Base-by-base conservation (phyloP, 768 basidiomycete genomes). In the Galerina marginata region DNA sequence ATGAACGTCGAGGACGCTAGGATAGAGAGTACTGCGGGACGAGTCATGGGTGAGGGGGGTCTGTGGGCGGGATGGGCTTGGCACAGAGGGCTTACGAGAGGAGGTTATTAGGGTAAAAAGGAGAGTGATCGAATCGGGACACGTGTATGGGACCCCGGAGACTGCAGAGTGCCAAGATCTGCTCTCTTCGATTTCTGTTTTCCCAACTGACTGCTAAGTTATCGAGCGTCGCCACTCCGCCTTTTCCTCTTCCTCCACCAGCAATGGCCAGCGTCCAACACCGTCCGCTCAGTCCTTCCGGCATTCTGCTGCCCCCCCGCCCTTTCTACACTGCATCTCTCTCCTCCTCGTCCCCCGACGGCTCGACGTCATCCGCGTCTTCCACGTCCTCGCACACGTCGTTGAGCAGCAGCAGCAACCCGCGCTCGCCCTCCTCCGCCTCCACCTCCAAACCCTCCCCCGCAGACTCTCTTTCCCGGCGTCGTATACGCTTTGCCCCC, bases 401-500 rank as follows among this genome's bases (percentile, higher is more conserved):
- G 29, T 7, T 33, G 29, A 33, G 29, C 29, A 33, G 29, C 29
- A 33, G 29, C 50, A 37, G 15, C 29, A 40, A 45, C 54, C 11
- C 44, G n/a, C 20, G 23, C 14, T 45, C 58, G 9, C 25, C 26
- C 16, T 26, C 61, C 45, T 67, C 67, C 44, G 37, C 62, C 36
- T 58, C 51, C 46, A 38, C 60, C 29, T 60, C 64, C 11, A 47
- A 38, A 58, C 57, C 20, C 37, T 48, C 58, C 53, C 15, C 40
- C 51, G 36, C 62, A n/a, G 40, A 39, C 50, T 7, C 20, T 33
- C 51, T 36, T 58, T 55, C 33, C 29, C 62, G 45, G 11, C 69
- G 70, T 16, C 74, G 77, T 48, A 94, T 95, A 60, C 85, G 91
- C 61, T 95, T 95, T 63, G 93, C 94, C 0, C 94, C 94, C 1